These are phyloP conservation scores for Sporisorium iseilematis-ciliati DNA, from an alignment of 1,284 basidiomycete genomes.

Conservation along the genomic window DNA sequence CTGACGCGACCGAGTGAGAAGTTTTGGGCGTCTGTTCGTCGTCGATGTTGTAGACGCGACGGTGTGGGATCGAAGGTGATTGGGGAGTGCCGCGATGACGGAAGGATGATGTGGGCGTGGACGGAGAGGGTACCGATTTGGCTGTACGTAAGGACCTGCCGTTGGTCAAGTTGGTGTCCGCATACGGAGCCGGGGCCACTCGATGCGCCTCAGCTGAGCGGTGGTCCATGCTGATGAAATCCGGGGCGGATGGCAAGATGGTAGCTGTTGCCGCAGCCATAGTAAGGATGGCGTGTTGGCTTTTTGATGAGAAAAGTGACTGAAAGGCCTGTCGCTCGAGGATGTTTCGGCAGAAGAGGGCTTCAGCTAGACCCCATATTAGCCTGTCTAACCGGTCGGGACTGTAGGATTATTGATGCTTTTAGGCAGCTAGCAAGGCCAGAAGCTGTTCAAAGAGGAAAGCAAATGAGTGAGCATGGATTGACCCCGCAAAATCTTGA, in stretches of 20 bases:
- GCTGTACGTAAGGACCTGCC: constrained; percentile 26
- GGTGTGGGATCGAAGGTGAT: constrained; percentile 38
- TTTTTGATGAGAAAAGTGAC: neutral
- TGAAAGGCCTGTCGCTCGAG: constrained; percentile 4
- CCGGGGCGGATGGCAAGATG: constrained; percentile 37
- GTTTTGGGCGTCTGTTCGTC: constrained; percentile 16
- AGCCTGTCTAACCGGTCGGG: constrained; percentile 9
- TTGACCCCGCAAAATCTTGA: neutral
- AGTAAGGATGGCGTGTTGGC: constrained; percentile 6
- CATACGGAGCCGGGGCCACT: constrained; percentile 14
- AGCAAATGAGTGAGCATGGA: constrained; percentile 3
- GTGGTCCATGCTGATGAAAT: constrained; percentile 41
- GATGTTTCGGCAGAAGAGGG: neutral
- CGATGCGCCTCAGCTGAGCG: constrained; percentile 29
- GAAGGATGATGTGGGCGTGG: constrained; percentile 25
- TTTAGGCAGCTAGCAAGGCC: neutral
- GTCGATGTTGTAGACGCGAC: constrained; percentile 42
- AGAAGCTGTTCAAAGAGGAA: neutral
- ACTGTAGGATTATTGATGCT: neutral
- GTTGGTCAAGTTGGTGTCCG: constrained; percentile 11
- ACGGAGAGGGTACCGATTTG: constrained; percentile 32
- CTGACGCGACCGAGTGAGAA: constrained; percentile 8
- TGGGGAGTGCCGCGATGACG: constrained; percentile 18
- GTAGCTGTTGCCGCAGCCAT: constrained; percentile 44
- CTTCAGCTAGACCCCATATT: constrained; percentile 27